Percentiles rank a stretch among this genome's conserved stretches.
These are phyloP conservation scores for Artomyces pyxidatus DNA, from an alignment of 768 basidiomycete species.

Conservation along the genomic window DNA sequence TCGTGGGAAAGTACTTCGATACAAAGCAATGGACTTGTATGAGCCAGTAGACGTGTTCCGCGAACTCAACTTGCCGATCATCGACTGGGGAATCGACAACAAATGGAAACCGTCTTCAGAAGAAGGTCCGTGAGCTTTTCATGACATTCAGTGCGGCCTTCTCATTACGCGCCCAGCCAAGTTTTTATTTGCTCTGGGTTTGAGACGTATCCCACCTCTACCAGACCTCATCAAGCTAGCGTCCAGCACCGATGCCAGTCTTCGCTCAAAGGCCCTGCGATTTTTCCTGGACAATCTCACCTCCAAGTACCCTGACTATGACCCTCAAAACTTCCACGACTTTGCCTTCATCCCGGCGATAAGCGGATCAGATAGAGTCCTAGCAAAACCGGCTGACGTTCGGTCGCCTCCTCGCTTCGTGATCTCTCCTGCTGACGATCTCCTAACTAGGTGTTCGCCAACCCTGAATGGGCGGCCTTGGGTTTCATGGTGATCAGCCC, in stretches of 20 bases:
- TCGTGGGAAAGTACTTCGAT: constrained; percentile 35
- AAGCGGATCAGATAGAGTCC: constrained; percentile 37
- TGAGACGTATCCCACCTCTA: constrained; percentile 62
- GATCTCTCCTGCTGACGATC: background rate
- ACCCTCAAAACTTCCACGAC: constrained; percentile 43
- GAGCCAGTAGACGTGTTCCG: constrained; percentile 74
- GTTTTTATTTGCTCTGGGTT: constrained; percentile 65
- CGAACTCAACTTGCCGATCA: constrained; percentile 64
- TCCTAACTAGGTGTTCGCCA: constrained; percentile 56
- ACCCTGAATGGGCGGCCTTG: constrained; percentile 58
- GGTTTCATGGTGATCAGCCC: constrained; percentile 68
- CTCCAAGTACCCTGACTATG: constrained; percentile 51
- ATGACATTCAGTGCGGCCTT: background rate
- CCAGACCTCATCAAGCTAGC: constrained; percentile 62
- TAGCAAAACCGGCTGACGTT: constrained; percentile 64
- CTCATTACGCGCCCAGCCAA: constrained; percentile 44
- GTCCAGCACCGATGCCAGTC: constrained; percentile 39
- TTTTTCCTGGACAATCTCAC: constrained; percentile 75
- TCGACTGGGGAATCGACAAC: constrained; percentile 75
- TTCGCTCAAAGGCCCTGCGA: constrained; percentile 58
- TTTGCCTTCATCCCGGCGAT: constrained; percentile 76
- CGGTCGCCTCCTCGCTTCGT: constrained; percentile 8
- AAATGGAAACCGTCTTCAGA: constrained; percentile 82
- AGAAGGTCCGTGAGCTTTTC: constrained; percentile 51
- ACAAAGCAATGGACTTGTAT: constrained; percentile 69